phyloP scores from a whole-genome alignment of 2,329 filamentous ascomycete genomes.

The Colletotrichum neosansevieriae region DNA sequence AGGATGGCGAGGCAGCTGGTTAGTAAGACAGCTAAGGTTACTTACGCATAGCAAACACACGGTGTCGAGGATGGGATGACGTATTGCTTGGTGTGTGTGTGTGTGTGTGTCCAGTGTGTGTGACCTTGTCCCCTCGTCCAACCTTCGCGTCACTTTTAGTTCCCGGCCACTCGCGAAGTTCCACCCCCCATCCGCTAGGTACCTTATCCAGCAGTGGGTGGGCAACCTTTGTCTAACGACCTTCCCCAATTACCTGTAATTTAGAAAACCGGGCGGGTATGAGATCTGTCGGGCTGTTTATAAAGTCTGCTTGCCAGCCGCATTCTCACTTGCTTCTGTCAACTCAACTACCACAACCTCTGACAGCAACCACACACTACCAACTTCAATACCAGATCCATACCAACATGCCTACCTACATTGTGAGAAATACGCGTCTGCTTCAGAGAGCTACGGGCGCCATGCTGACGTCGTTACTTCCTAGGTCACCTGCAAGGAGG shows the following conservation, averaged over 20 bases:
- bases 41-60: background rate
- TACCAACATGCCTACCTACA: slow-evolving; percentile 66
- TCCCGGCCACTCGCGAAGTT: slow-evolving; percentile 31
- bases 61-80: slow-evolving; percentile 20
- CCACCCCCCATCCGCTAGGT: slow-evolving; percentile 7
- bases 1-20: background rate
- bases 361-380: background rate
- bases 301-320: slow-evolving; percentile 32
- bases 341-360: slow-evolving; percentile 6
- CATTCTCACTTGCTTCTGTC: background rate
- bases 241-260: slow-evolving; percentile 13
- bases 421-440: slow-evolving; percentile 54
- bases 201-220: too few species aligned
- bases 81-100: background rate
- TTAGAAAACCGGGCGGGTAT: slow-evolving; percentile 26
- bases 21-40: background rate
- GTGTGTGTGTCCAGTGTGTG: too few species aligned
- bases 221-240: slow-evolving; percentile 9
- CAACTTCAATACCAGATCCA: background rate
- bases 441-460: background rate
- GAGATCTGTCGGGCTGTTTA: slow-evolving; percentile 21
- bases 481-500: slow-evolving; percentile 84
- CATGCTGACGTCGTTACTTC: slow-evolving; percentile 38
- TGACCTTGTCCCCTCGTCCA: slow-evolving; percentile 9
- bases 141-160: slow-evolving; percentile 32